Conservation (phyloP, 129 eudicot genomes). For the Oenanthe sinensis region DNA sequence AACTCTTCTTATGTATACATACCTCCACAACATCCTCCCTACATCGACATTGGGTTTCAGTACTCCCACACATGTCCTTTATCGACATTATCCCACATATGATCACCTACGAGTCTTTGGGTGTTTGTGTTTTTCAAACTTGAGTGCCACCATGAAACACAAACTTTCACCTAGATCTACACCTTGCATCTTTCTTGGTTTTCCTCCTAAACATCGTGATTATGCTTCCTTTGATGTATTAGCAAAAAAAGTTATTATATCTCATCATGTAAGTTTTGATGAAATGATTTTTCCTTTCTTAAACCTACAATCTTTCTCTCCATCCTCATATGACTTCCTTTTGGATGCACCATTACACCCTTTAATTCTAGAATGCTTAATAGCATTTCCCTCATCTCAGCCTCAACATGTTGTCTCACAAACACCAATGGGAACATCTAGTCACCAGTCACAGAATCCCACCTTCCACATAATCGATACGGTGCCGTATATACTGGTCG, state of each 20-base stretch:
- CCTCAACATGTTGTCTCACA: too few species aligned
- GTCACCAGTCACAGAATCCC: too few species aligned
- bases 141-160: neutral
- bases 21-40: neutral
- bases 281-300: neutral
- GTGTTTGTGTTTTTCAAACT: neutral
- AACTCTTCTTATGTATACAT: neutral
- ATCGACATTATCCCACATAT: neutral
- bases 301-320: too few species aligned
- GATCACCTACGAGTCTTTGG: neutral
- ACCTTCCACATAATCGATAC: too few species aligned
- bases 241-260: neutral
- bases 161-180: neutral
- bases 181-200: neutral
- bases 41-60: neutral
- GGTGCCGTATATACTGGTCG: too few species aligned
- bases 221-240: neutral
- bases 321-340: too few species aligned
- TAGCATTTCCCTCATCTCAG: too few species aligned
- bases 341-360: too few species aligned
- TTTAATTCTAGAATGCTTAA: too few species aligned
- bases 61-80: neutral
- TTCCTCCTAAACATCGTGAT: neutral
- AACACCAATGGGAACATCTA: too few species aligned
- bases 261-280: neutral